phyloP scores from a whole-genome alignment of 2,329 filamentous ascomycete genomes.

The Epichloe gansuensis region DNA sequence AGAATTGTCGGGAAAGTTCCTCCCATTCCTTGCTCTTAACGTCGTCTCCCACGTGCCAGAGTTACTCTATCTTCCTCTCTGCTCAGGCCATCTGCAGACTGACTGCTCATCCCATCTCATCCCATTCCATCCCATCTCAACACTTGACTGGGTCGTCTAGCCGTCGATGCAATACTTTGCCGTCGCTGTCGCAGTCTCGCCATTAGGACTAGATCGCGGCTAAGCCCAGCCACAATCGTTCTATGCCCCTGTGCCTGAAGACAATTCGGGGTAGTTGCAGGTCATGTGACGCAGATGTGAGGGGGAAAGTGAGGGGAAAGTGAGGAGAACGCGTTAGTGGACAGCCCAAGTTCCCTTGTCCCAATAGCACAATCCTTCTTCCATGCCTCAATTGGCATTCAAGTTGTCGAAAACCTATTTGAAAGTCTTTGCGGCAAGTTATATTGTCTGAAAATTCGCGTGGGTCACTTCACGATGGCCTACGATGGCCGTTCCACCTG shows the following conservation, averaged over 20 bases:
- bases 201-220: background rate
- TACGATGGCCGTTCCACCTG: background rate
- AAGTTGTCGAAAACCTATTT: too few species aligned
- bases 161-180: background rate
- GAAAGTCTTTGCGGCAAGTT: background rate
- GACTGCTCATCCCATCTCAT: background rate
- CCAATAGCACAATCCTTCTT: background rate
- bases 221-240: background rate
- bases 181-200: background rate
- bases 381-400: background rate
- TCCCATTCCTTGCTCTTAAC: background rate
- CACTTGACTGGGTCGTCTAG: background rate
- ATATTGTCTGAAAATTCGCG: background rate
- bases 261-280: slow-evolving; percentile 11
- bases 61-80: background rate
- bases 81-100: background rate
- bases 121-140: background rate
- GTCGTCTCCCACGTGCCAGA: background rate
- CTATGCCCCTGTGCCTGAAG: background rate
- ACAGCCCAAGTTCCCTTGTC: background rate
- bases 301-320: slow-evolving; percentile 22
- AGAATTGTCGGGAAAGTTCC: background rate
- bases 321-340: slow-evolving; percentile 5
- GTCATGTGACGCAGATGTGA: slow-evolving; percentile 20
- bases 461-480: background rate